Evolutionary conservation across 2,329 filamentous ascomycete genomes (phyloP).

Genomic region (Plenodomus biglobosus): DNA sequence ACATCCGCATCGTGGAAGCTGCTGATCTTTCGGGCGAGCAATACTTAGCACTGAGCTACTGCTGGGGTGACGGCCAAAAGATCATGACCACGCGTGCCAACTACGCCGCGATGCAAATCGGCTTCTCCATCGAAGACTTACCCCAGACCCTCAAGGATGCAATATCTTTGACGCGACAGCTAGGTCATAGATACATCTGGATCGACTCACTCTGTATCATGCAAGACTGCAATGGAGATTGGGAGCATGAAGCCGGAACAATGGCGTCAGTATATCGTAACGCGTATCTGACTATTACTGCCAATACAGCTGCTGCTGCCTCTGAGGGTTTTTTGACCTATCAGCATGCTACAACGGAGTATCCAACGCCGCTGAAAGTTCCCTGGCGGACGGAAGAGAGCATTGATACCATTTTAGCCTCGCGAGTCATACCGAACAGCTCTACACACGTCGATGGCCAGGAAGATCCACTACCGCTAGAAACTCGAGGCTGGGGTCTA

Average conservation of each 20-base stretch:
- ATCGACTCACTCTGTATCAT: not conserved
- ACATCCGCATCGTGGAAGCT: not conserved
- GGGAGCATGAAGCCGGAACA: not conserved
- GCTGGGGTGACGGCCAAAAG: not conserved
- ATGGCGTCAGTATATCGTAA: not conserved
- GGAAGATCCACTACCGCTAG: not conserved
- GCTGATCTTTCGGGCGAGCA: not conserved
- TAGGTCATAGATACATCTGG: not conserved
- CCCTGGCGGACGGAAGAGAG: no score
- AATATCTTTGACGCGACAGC: not conserved
- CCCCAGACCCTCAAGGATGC: not conserved
- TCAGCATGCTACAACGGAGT: not conserved
- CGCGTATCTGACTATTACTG: not conserved
- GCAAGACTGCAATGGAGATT: not conserved
- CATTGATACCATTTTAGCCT: no score
- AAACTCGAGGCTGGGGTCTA: not conserved
- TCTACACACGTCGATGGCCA: not conserved
- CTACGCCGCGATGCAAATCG: no score
- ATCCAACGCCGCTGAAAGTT: no score
- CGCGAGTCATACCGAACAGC: no score
- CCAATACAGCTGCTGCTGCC: not conserved
- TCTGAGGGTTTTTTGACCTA: not conserved
- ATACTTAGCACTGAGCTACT: not conserved
- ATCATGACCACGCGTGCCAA: not conserved
- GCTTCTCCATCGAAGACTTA: not conserved